These are phyloP conservation scores for Aspergillus eucalypticola DNA, from an alignment of 2,329 filamentous ascomycete genomes.

Conservation along the genomic window DNA sequence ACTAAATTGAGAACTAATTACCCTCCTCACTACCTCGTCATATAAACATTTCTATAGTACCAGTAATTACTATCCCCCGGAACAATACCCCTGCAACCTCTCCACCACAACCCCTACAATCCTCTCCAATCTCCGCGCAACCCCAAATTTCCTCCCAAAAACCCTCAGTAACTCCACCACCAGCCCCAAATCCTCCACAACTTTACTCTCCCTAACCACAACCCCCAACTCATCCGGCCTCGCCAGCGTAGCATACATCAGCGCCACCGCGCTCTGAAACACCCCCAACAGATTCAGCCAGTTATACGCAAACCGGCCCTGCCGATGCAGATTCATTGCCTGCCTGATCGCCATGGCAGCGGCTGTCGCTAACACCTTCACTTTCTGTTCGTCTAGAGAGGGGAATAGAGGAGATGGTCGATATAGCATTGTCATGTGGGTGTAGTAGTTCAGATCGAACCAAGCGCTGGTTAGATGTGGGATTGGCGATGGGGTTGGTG, in stretches of 20 bases:
- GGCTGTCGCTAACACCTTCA: conserved; percentile 43
- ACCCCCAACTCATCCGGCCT: conserved; percentile 33
- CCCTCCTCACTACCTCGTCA: too few relatives aligned
- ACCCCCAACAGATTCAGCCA: conserved; percentile 46
- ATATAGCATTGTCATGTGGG: conserved; percentile 49
- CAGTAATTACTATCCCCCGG: background rate
- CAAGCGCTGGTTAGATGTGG: conserved; percentile 48
- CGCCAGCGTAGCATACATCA: conserved; percentile 48
- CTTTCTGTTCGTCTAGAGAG: conserved; percentile 35
- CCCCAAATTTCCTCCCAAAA: conserved; percentile 27
- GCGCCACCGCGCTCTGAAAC: conserved; percentile 46
- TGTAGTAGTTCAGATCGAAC: conserved; percentile 54
- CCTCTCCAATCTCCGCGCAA: conserved; percentile 23
- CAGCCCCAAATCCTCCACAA: conserved; percentile 23
- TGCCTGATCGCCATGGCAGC: conserved; percentile 48
- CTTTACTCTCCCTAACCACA: conserved; percentile 18
- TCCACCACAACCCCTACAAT: conserved; percentile 22
- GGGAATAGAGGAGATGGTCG: conserved; percentile 48
- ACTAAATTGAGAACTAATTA: too few relatives aligned
- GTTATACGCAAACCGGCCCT: conserved; percentile 46
- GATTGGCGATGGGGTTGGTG: conserved; percentile 41
- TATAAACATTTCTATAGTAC: too few relatives aligned
- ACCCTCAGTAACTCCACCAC: conserved; percentile 23
- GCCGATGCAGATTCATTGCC: conserved; percentile 41
- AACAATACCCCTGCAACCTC: background rate